Percentiles rank a stretch among this genome's conserved stretches.
Evolutionary conservation across 164 flowering plant species (phyloP).

Genomic region (Echeveria elegans): DNA sequence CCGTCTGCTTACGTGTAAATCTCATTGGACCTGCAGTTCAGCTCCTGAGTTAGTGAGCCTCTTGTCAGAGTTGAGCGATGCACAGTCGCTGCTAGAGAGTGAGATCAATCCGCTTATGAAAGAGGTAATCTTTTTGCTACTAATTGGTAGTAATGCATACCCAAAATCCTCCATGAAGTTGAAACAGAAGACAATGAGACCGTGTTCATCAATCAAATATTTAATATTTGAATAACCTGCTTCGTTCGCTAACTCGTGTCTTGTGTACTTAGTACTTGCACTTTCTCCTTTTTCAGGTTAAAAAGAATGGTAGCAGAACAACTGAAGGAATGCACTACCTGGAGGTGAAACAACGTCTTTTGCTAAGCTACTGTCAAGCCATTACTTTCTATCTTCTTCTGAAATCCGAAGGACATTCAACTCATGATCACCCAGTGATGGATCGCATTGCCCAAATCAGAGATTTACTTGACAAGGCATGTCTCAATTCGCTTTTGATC

Average conservation of each 20-base stretch:
- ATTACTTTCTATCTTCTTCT: slow-evolving; percentile 90
- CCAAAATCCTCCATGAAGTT: background rate
- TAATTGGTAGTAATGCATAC: background rate
- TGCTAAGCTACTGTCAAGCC: slow-evolving; percentile 80
- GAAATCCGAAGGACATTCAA: slow-evolving; percentile 79
- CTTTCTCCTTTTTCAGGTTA: slow-evolving; percentile 32
- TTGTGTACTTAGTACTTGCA: background rate
- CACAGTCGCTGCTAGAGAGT: slow-evolving; percentile 51
- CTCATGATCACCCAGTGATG: slow-evolving; percentile 90
- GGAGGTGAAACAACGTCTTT: slow-evolving; percentile 62
- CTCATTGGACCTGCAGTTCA: slow-evolving; percentile 33
- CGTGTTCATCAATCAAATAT: background rate
- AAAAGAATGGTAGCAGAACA: slow-evolving; percentile 14
- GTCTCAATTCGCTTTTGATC: slow-evolving; percentile 3
- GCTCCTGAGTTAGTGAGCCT: slow-evolving; percentile 83
- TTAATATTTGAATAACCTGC: background rate
- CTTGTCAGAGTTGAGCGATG: slow-evolving; percentile 58
- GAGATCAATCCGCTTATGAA: slow-evolving; percentile 58
- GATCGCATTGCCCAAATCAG: slow-evolving; percentile 79
- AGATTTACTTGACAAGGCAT: slow-evolving; percentile 66
- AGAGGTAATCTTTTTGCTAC: slow-evolving; percentile 43
- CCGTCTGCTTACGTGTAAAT: slow-evolving; percentile 3
- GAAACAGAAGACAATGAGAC: background rate
- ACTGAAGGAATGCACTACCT: slow-evolving; percentile 57
- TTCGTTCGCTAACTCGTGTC: background rate